Base-by-base conservation (phyloP, 352 stramenopile genomes). In the Phytophthora tubulina region DNA sequence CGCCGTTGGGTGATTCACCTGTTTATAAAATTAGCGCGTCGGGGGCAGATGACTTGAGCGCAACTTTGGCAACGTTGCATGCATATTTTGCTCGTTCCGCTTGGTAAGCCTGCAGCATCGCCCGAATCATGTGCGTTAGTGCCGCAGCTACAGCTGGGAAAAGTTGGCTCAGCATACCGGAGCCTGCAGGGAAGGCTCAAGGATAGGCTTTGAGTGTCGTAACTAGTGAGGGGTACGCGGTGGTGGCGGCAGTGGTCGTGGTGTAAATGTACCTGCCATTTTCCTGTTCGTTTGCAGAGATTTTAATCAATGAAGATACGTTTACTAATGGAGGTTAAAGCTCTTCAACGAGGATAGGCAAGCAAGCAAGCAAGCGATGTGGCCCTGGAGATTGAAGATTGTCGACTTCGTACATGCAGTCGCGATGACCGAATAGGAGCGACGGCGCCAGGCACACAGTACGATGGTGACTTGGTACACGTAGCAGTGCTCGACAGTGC, bases 211-310 rank as follows among this genome's bases (percentile, higher is more conserved):
- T 50, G 44, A 30, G 11, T 39, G 35, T 39, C 14, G 1, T 6
- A 46, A 13, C 2, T 46, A 17, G 9, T 17, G 39, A 45, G 8
- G 13, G 4, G 13, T 4, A n/a, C 4, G 15, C 52, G 51, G 14
- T 59, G 4, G 6, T 5, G 51, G 32, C 2, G 33, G 33, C 10
- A 13, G 31, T 54, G 56, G 46, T n/a, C 17, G n/a, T 54, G 42
- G 39, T 63, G 56, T 63, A 63, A 63, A 63, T 42, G 42, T 42
- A 17, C 14, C 27, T 21, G 10, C 15, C 30, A 38, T 15, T 44
- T 52, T 51, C 38, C 54, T 51, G 55, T 63, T 44, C 55, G 15
- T 57, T 33, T 61, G 54, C 54, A 61, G 38, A 51, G 31, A 49
- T 62, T 27, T 27, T 27, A 27, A 27, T 27, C 21, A 27, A 27